These are phyloP conservation scores for Alternaria incomplexa DNA, from an alignment of 2,329 filamentous ascomycete species.

Conservation along the genomic window DNA sequence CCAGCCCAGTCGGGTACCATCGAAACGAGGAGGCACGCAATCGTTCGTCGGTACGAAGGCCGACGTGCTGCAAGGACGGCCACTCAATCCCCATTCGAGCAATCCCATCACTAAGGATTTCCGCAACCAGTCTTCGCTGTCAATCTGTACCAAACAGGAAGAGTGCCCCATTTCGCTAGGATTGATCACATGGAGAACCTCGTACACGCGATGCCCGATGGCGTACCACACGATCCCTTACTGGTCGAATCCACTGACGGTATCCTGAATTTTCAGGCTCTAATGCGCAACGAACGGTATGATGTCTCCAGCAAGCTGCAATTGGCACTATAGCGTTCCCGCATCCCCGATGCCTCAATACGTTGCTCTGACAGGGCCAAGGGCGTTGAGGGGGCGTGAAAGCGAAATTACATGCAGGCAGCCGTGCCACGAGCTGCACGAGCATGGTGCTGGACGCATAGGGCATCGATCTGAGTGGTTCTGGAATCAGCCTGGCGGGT, in stretches of 20 bases:
- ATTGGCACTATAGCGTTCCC: not conserved
- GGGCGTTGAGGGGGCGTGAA: not conserved
- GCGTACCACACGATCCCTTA: not conserved
- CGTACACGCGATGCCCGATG: not conserved
- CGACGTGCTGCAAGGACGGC: not conserved
- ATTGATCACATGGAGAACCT: not conserved
- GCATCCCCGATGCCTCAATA: not conserved
- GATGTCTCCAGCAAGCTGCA: not conserved
- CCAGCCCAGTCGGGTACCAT: not conserved
- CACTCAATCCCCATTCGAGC: not conserved
- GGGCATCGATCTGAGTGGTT: too few relatives aligned
- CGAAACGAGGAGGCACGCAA: not conserved
- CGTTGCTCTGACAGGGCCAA: not conserved
- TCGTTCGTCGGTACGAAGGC: not conserved
- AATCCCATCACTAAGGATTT: not conserved
- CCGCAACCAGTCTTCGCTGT: not conserved
- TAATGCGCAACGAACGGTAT: not conserved
- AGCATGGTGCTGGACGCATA: too few relatives aligned
- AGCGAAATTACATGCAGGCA: too few relatives aligned
- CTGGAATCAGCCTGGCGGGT: too few relatives aligned
- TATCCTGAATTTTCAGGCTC: not conserved
- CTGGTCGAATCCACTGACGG: too few relatives aligned
- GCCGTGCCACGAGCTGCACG: not conserved
- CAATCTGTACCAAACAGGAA: not conserved
- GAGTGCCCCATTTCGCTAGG: not conserved